Conservation (phyloP, 805 yeast species). For the Metschnikowia drakensbergensis region DNA sequence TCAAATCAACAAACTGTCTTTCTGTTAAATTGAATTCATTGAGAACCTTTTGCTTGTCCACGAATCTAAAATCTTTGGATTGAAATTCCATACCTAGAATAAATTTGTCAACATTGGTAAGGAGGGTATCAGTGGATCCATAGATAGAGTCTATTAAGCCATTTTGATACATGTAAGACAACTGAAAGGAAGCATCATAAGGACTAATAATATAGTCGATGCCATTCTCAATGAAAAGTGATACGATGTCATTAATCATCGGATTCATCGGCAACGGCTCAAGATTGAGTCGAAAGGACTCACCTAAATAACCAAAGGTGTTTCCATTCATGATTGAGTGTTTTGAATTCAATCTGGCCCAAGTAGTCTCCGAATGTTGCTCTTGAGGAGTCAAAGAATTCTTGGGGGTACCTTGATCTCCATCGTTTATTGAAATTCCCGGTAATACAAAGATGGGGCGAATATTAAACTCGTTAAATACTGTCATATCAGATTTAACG, state of each 20-base stretch:
- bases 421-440: slow-evolving; percentile 52
- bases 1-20: slow-evolving; percentile 69
- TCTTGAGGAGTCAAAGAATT: slow-evolving; percentile 37
- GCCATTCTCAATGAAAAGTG: slow-evolving; percentile 50
- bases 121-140: slow-evolving; percentile 78
- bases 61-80: slow-evolving; percentile 59
- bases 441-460: slow-evolving; percentile 79
- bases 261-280: slow-evolving; percentile 49
- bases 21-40: slow-evolving; percentile 57
- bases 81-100: slow-evolving; percentile 69
- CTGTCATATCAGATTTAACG: slow-evolving; percentile 59
- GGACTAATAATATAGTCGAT: slow-evolving; percentile 79
- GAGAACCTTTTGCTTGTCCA: slow-evolving; percentile 57
- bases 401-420: slow-evolving; percentile 31
- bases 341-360: slow-evolving; percentile 34
- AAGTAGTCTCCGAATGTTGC: slow-evolving; percentile 38
- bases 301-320: slow-evolving; percentile 23
- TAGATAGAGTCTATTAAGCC: slow-evolving; percentile 67
- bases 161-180: slow-evolving; percentile 61
- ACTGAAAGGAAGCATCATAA: slow-evolving; percentile 72
- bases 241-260: slow-evolving; percentile 53
- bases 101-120: slow-evolving; percentile 64
- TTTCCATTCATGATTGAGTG: slow-evolving; percentile 17
- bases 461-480: slow-evolving; percentile 56
- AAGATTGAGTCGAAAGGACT: slow-evolving; percentile 51